A percentile compares a stretch with the other conserved stretches of the same genome.
Conservation (phyloP, 305 asterid species). For the Fraxinus baroniana region DNA sequence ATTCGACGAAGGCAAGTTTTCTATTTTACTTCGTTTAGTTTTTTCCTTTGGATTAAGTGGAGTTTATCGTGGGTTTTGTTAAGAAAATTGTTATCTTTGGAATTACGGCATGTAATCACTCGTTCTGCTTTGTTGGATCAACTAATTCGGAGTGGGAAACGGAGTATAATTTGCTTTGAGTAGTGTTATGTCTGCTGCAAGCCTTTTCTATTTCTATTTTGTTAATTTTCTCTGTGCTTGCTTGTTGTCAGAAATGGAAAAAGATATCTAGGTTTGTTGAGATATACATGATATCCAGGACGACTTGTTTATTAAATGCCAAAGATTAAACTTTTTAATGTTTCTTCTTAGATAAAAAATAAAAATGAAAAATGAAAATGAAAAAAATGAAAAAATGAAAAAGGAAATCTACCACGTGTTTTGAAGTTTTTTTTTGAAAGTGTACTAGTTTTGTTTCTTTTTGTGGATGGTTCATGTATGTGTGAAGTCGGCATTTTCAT, state of each 20-base stretch:
- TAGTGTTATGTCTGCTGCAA: neutral
- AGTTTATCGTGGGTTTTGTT: neutral
- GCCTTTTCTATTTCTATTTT: neutral
- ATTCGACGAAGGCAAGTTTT: conserved; percentile 29
- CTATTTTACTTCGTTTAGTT: neutral
- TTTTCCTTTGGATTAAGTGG: neutral
- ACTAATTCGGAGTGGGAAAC: neutral
- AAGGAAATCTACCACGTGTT: neutral
- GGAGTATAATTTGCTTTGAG: neutral
- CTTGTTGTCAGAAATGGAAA: neutral
- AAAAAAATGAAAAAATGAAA: no score
- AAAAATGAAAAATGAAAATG: no score
- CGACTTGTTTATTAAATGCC: neutral
- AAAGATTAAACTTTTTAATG: neutral
- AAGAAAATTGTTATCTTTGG: neutral
- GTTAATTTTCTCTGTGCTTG: neutral
- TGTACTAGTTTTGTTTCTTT: neutral
- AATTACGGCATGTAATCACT: neutral
- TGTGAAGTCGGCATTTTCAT: neutral
- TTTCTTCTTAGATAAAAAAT: neutral
- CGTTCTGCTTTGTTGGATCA: neutral
- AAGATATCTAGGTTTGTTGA: neutral
- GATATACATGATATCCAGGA: neutral
- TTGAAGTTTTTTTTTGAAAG: neutral
- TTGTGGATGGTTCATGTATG: neutral